These are phyloP conservation scores for Purshia tridentata DNA, from an alignment of 306 rosid genomes.

Conservation along the genomic window DNA sequence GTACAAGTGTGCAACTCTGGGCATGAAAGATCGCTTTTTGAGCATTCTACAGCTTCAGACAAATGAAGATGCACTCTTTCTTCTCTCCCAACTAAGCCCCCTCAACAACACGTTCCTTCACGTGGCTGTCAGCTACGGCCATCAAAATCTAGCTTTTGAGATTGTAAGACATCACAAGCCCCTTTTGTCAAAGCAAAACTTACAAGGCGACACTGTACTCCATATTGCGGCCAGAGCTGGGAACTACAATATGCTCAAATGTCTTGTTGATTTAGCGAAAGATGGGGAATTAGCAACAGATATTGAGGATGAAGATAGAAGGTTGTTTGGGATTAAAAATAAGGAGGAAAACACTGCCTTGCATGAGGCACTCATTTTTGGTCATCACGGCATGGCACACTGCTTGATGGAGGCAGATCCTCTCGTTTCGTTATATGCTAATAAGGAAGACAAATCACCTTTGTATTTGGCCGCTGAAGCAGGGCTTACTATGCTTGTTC, in stretches of 20 bases:
- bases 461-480: slow-evolving; percentile 24
- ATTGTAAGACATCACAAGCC: not conserved
- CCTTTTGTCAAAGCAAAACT: slow-evolving; percentile 12
- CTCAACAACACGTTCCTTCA: slow-evolving; percentile 31
- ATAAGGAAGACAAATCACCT: slow-evolving; percentile 10
- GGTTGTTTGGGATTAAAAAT: not conserved
- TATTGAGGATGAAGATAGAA: not conserved
- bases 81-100: slow-evolving; percentile 13
- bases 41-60: not conserved
- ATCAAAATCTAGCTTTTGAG: not conserved
- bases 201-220: slow-evolving; percentile 19
- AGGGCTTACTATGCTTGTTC: not conserved
- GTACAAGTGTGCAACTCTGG: no score
- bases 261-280: no score
- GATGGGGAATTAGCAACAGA: not conserved
- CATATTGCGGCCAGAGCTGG: slow-evolving; percentile 22
- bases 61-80: not conserved
- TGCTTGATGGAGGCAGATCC: slow-evolving; percentile 13
- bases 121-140: slow-evolving; percentile 10
- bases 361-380: slow-evolving; percentile 29
- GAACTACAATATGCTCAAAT: no score
- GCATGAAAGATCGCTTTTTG: no score
- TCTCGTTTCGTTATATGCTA: not conserved
- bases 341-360: slow-evolving; percentile 20
- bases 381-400: not conserved